Base-by-base conservation (phyloP, 2,329 filamentous ascomycete species). In the Colletotrichum kahawae region DNA sequence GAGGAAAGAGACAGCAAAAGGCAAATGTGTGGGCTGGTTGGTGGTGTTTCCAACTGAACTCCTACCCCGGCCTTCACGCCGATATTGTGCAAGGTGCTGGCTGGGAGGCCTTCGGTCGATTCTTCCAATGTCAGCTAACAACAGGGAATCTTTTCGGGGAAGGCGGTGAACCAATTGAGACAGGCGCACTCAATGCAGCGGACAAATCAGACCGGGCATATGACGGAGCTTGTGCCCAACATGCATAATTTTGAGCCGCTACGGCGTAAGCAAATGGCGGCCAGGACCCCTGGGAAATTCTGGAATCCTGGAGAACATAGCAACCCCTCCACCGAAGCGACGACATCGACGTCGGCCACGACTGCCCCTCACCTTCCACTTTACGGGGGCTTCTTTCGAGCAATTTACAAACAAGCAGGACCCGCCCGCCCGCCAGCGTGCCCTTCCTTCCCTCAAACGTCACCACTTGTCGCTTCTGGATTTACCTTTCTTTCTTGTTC, bases 251-350 rank as follows among this genome's bases (percentile, higher is more conserved):
- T 72, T 75, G 69, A 75, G 72, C 68, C 71, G 62, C 71, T 72
- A 51, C 43, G n/a, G 43, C 43, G 43, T n/a, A 51, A 51, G 43
- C 21, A 54, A 64, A 68, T 67, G 59, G 33, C 38, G 54, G 51
- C 29, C 34, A 67, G 36, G 65, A 72, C 73, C 69, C 72, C 68
- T 75, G 73, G 59, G 73, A 75, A 72, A 63, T 77, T 77, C 76
- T 77, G 76, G 76, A 77, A 77, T 77, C 76, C 71, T 71, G 76
- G 75, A 77, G 76, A 77, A 77, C 60, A 71, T 70, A 70, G 67
- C 21, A 59, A 72, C 76, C 76, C 71, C 75, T 77, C 76, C 71
- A 76, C 51, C 74, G 21, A 65, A 62, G 43, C 57, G 54, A 31
- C 54, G 54, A 62, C 59, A 43, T 24, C 33, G 33, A 74, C 71